These are phyloP conservation scores for Clitoria ternatea DNA, from an alignment of 306 rosid genomes.

Conservation along the genomic window DNA sequence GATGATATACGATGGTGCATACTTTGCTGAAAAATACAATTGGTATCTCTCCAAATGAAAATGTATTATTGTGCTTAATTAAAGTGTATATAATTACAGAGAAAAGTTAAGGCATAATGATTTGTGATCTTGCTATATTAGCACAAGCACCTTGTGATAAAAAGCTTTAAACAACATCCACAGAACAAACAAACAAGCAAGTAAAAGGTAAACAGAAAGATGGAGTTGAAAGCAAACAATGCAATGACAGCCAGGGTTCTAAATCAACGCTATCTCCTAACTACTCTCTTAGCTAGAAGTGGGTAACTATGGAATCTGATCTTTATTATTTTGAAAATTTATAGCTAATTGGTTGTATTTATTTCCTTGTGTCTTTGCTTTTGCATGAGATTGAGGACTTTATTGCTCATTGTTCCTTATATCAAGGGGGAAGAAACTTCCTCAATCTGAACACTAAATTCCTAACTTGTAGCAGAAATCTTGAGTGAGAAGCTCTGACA, in stretches of 20 bases:
- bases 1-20: too few species aligned
- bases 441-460: constrained; percentile 15
- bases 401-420: constrained; percentile 19
- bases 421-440: constrained; percentile 40
- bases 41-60: background rate
- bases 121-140: constrained; percentile 21
- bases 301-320: constrained; percentile 35
- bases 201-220: constrained; percentile 56
- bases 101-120: constrained; percentile 13
- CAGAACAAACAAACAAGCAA: constrained; percentile 45
- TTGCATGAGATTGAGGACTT: constrained; percentile 29
- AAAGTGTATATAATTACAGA: constrained; percentile 5
- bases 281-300: constrained; percentile 58
- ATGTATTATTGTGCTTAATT: background rate
- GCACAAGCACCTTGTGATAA: constrained; percentile 38
- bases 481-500: constrained; percentile 19
- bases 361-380: constrained; percentile 23
- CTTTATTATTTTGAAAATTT: constrained; percentile 23
- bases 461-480: constrained; percentile 11
- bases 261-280: constrained; percentile 39
- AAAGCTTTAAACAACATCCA: constrained; percentile 41
- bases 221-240: constrained; percentile 39
- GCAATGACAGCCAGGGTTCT: constrained; percentile 41
- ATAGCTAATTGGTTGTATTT: constrained; percentile 32
- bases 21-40: background rate